These are phyloP conservation scores for Ampelomyces quisqualis DNA, from an alignment of 2,329 filamentous ascomycete genomes.

Conservation along the genomic window DNA sequence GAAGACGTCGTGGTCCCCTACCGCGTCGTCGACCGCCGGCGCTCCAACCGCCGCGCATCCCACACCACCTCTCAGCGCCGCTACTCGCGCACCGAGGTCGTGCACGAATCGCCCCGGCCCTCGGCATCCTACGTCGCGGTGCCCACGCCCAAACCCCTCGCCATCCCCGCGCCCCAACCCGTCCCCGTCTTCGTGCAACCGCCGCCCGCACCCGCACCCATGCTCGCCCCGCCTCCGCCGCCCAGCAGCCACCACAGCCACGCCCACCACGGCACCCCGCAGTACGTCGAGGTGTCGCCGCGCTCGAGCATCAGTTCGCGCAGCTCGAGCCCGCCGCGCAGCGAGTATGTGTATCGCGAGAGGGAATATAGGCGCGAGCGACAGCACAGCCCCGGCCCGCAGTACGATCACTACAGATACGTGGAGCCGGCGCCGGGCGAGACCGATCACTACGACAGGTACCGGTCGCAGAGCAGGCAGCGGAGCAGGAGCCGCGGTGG, in stretches of 20 bases:
- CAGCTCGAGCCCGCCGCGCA: constrained; percentile 33
- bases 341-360: constrained; percentile 49
- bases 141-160: constrained; percentile 33
- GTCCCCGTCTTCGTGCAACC: constrained; percentile 45
- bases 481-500: constrained; percentile 36
- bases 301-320: constrained; percentile 37
- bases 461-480: constrained; percentile 29
- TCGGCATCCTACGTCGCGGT: constrained; percentile 36
- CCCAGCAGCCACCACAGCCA: constrained; percentile 18
- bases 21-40: constrained; percentile 35
- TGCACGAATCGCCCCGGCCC: constrained; percentile 33
- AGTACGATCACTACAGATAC: constrained; percentile 52
- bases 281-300: constrained; percentile 51
- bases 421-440: constrained; percentile 44
- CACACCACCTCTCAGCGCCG: constrained; percentile 27
- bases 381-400: constrained; percentile 39
- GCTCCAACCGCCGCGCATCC: constrained; percentile 31
- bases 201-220: constrained; percentile 33
- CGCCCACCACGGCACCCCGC: constrained; percentile 29
- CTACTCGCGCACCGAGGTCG: constrained; percentile 36
- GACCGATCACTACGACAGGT: constrained; percentile 31
- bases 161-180: constrained; percentile 45
- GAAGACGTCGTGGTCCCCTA: constrained; percentile 48
- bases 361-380: constrained; percentile 46
- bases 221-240: constrained; percentile 24